Conservation (phyloP, 2,329 filamentous ascomycete genomes). For the Ustulina deusta region DNA sequence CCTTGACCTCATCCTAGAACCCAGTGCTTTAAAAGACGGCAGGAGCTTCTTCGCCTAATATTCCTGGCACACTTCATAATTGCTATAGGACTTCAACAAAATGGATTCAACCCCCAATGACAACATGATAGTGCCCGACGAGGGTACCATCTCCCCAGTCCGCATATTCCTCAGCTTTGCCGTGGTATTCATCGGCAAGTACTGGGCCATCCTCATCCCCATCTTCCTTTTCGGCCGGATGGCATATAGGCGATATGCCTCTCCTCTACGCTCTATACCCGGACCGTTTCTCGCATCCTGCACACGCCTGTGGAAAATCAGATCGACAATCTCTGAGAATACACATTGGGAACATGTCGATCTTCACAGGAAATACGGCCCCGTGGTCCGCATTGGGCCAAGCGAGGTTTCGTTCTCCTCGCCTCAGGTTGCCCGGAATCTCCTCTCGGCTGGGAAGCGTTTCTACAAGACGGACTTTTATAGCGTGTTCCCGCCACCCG, state of each 20-base stretch:
- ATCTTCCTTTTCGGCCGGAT: conserved; percentile 49
- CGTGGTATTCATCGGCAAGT: conserved; percentile 49
- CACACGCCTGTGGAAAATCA: conserved; percentile 57
- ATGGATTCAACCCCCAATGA: conserved; percentile 36
- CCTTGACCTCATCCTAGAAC: conserved; percentile 28
- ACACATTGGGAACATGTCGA: conserved; percentile 59
- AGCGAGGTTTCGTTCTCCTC: conserved; percentile 62
- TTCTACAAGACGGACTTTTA: conserved; percentile 67
- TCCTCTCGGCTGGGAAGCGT: conserved; percentile 63
- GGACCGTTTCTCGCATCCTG: conserved; percentile 50
- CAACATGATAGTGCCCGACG: conserved; percentile 42
- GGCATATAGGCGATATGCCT: conserved; percentile 52
- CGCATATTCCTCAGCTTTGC: conserved; percentile 49
- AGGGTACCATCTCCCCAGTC: conserved; percentile 46
- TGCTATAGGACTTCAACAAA: neutral
- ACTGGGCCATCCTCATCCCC: conserved; percentile 50
- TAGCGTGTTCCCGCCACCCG: conserved; percentile 65
- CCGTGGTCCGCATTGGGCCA: conserved; percentile 62
- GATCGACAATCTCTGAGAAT: conserved; percentile 54
- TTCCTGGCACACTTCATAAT: conserved; percentile 1
- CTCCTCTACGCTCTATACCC: conserved; percentile 47
- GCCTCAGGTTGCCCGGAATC: conserved; percentile 58
- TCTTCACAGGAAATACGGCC: conserved; percentile 60
- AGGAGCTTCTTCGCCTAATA: conserved; percentile 5
- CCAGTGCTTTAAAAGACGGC: conserved; percentile 19